A percentile compares a stretch with the other conserved stretches of the same genome.
phyloP scores from a whole-genome alignment of 768 basidiomycete species.

The Sarcomyxa edulis region DNA sequence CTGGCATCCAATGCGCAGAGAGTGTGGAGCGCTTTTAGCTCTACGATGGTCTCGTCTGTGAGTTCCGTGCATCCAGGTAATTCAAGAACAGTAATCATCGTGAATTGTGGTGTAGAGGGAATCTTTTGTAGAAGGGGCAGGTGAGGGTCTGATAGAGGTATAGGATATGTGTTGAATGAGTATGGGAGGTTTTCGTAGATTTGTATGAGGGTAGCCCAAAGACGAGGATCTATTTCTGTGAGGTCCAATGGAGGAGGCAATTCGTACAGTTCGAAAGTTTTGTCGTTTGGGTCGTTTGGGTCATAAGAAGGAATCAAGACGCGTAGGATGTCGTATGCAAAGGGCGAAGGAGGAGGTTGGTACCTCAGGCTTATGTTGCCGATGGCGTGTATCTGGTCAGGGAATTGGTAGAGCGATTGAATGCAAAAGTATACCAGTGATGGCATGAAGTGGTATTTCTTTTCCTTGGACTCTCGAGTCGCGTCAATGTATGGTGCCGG shows the following conservation, averaged over 20 bases:
- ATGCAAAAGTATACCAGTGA: slow-evolving; percentile 53
- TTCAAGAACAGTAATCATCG: slow-evolving; percentile 61
- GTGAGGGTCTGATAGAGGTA: slow-evolving; percentile 51
- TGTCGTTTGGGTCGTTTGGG: slow-evolving; percentile 10
- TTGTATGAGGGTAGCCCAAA: slow-evolving; percentile 63
- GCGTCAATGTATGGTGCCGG: slow-evolving; percentile 17
- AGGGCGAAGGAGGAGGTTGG: slow-evolving; percentile 15
- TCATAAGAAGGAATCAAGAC: slow-evolving; percentile 31
- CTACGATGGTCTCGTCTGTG: slow-evolving; percentile 49
- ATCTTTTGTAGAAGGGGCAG: slow-evolving; percentile 55
- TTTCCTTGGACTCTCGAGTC: slow-evolving; percentile 2
- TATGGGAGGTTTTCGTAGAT: slow-evolving; percentile 50
- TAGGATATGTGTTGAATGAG: slow-evolving; percentile 28
- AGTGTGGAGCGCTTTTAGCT: slow-evolving; percentile 45
- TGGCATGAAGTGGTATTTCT: slow-evolving; percentile 28
- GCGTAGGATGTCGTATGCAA: slow-evolving; percentile 27
- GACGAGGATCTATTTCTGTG: slow-evolving; percentile 40
- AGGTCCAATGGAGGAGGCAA: slow-evolving; percentile 16
- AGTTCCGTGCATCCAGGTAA: slow-evolving; percentile 51
- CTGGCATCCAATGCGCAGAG: slow-evolving; percentile 65
- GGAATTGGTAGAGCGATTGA: slow-evolving; percentile 30
- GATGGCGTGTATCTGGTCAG: slow-evolving; percentile 38
- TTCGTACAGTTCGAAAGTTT: too few species aligned
- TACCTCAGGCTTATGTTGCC: slow-evolving; percentile 31
- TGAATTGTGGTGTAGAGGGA: slow-evolving; percentile 47